Base-by-base conservation (phyloP, 116 monocot genomes). In the Posidonia oceanica region DNA sequence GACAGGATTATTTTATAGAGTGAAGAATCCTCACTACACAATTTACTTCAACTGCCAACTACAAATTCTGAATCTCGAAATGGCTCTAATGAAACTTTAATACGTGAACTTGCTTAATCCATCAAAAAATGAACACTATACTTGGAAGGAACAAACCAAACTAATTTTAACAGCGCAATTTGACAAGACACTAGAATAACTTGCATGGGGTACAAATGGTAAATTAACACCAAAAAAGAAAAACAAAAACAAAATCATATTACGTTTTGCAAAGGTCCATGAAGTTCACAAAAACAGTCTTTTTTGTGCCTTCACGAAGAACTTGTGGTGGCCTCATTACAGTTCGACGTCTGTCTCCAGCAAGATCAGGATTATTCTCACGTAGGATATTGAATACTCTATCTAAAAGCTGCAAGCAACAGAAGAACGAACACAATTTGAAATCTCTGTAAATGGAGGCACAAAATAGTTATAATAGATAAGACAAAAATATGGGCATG, bases 301-400 rank as follows among this genome's bases (percentile, higher is more conserved):
- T 96, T 71, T 96, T 91, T 38, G 89, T 96, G 75, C 96, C 96
- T 84, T 96, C 96, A 59, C 91, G 82, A 71, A 91, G 89, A 76
- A 96, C 96, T 76, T 89, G 91, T 64, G 96, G 96, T 18, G 96
- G 96, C 83, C 91, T 88, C 96, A 96, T 91, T 13, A 87, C 84
- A 61, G 96, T 96, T 42, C 89, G 81, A 14, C 87, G 89, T 69
- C 92, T 78, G 60, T 96, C 96, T 63, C 96, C 96, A 61, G 96
- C 86, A 76, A 96, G 85, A 84, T 88, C 96, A 36, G 91, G 92
- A 80, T 96, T 96, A 61, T 96, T 87, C 77, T 89, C 85, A 36
- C 89, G 81, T 56, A 91, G 71, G 15, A 87, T 91, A 77, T 91
- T 88, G 82, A 91, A 96, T 1, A 91, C 96, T 68, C 96, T 89